Conservation (phyloP, 257 asterid species). For the Gynochthodes officinalis region DNA sequence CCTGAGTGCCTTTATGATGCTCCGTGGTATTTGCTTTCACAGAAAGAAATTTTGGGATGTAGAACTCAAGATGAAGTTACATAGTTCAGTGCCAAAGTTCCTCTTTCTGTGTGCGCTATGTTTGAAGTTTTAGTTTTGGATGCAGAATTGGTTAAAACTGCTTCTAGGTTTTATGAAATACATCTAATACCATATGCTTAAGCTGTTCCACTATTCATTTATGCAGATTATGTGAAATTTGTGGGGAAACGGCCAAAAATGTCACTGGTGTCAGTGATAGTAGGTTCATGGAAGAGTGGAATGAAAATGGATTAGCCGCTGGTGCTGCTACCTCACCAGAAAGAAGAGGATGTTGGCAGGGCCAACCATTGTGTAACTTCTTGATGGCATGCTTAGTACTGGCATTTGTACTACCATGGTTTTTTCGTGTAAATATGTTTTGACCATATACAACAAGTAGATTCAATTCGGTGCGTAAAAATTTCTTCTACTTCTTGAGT, state of each 20-base stretch:
- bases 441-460: conserved; percentile 1
- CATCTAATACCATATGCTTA: background rate
- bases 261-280: conserved; percentile 41
- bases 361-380: conserved; percentile 69
- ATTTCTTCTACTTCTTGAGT: conserved; percentile 1
- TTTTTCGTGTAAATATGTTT: conserved; percentile 65
- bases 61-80: background rate
- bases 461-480: background rate
- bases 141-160: background rate
- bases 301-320: conserved; percentile 31
- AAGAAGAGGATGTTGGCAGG: conserved; percentile 50
- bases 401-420: conserved; percentile 78
- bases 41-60: background rate
- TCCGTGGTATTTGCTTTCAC: no score
- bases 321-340: conserved; percentile 13
- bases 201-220: background rate
- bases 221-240: conserved; percentile 79
- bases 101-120: background rate
- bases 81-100: no score
- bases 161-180: background rate
- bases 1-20: background rate
- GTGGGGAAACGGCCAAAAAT: conserved; percentile 61
- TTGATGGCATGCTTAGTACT: conserved; percentile 72
- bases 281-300: conserved; percentile 72
- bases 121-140: background rate